Evolutionary conservation across 164 flowering plant species (phyloP).

Genomic region (Cinnamomum micranthum): DNA sequence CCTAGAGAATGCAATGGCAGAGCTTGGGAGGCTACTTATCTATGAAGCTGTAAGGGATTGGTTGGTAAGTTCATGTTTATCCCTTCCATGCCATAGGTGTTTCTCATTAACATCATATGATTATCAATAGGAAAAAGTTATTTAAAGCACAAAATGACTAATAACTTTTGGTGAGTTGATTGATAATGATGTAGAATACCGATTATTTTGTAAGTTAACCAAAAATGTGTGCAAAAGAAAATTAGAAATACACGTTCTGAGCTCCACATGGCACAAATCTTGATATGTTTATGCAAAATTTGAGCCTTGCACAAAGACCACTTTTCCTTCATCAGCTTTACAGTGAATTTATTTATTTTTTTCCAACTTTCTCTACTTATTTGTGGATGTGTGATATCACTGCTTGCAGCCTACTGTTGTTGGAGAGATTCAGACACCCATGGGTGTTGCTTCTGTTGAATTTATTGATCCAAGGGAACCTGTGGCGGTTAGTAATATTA

Average conservation of each 20-base stretch:
- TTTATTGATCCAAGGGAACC: constrained; percentile 96
- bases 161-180: neutral
- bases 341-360: neutral
- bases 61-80: constrained; percentile 54
- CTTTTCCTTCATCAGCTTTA: neutral
- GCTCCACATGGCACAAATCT: neutral
- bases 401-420: constrained; percentile 61
- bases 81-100: neutral
- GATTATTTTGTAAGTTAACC: neutral
- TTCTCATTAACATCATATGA: neutral
- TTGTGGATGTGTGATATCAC: constrained; percentile 5
- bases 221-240: neutral
- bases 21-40: constrained; percentile 88
- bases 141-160: too few relatives aligned
- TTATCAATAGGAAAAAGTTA: neutral
- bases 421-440: constrained; percentile 86
- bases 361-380: neutral
- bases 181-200: neutral
- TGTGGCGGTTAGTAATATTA: constrained; percentile 54
- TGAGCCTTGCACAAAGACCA: neutral
- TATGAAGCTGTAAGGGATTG: constrained; percentile 98
- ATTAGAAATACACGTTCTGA: too few relatives aligned
- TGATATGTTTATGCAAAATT: too few relatives aligned
- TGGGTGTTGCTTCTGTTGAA: constrained; percentile 89
- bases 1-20: constrained; percentile 89